Evolutionary conservation across 2,329 filamentous ascomycete species (phyloP), one percentile per base, ranked within the genome.

Genomic region (Trichophyton schoenleinii): DNA sequence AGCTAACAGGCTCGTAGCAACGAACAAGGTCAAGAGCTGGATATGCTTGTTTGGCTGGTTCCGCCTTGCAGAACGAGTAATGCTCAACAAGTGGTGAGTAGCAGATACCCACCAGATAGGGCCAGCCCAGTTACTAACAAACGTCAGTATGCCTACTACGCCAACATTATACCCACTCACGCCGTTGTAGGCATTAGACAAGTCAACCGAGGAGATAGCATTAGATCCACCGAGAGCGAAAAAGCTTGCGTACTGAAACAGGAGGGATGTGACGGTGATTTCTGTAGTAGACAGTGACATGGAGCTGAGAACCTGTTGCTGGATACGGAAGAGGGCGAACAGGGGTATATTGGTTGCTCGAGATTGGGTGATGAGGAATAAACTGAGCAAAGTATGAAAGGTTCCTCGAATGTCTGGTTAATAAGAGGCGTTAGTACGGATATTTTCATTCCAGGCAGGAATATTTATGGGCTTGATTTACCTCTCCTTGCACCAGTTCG

Each of bases 151-250:
- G 0, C 90, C 94, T 15, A 99, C 94, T 15, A 85, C 80, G n/a
- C 84, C 65, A 64, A 94, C 79, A 69, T 88, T 91, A 78, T 95
- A 99, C 61, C 81, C 83, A 58, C 81, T 82, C 42, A 99, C 81
- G 64, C 94, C 94, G 69, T 99, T 99, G 76, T 99, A 99, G 0
- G 91, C 91, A 70, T 87, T 95, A 4, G 90, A 95, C 20, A 99
- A 81, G 70, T 97, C 91, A 68, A 99, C 84, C n/a, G 88, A 92
- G 11, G 91, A 95, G 66, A 99, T 96, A 46, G 94, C 88, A 72
- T 99, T 99, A 55, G 89, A 89, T 70, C 91, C 91, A 25, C 91
- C 94, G 64, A 90, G 84, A 34, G 89, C 87, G 71, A 97, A 99
- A 80, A 96, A 99, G 59, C 87, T 86, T 41, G 84, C 79, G 74